Evolutionary conservation across 768 basidiomycete species (phyloP).

Genomic region (Podaxis sp.): DNA sequence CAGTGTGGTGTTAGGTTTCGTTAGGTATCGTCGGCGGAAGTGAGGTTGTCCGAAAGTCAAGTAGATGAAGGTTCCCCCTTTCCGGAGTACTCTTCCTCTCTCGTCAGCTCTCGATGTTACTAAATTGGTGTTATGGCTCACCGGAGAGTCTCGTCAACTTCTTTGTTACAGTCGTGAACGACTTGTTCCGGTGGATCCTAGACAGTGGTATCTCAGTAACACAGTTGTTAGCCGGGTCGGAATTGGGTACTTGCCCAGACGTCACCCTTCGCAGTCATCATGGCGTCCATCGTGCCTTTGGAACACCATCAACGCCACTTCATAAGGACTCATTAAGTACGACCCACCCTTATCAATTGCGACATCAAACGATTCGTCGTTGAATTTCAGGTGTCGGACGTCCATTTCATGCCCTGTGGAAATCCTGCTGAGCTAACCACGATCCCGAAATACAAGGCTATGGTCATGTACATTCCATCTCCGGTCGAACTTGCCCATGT

Average conservation of each 20-base stretch:
- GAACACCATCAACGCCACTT: not conserved
- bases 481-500: conserved; percentile 48
- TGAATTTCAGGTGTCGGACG: conserved; percentile 64
- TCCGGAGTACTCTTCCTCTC: conserved; percentile 56
- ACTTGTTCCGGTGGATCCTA: conserved; percentile 76
- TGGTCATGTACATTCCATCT: conserved; percentile 63
- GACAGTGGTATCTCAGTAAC: not conserved
- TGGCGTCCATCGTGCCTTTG: conserved; percentile 80
- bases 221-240: not conserved
- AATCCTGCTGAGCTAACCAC: not conserved
- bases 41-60: conserved; percentile 90
- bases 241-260: conserved; percentile 57
- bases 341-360: conserved; percentile 74
- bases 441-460: not conserved
- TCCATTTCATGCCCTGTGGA: conserved; percentile 81
- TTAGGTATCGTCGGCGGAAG: conserved; percentile 72
- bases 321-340: too few relatives aligned
- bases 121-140: conserved; percentile 22
- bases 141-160: conserved; percentile 78
- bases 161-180: conserved; percentile 67
- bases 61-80: conserved; percentile 66
- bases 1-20: conserved; percentile 51
- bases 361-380: conserved; percentile 64
- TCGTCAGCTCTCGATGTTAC: not conserved
- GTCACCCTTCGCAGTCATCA: conserved; percentile 81